Evolutionary conservation across 1,284 basidiomycete genomes (phyloP), one percentile per base, ranked within the genome.

Genomic region (Malassezia obtusa): DNA sequence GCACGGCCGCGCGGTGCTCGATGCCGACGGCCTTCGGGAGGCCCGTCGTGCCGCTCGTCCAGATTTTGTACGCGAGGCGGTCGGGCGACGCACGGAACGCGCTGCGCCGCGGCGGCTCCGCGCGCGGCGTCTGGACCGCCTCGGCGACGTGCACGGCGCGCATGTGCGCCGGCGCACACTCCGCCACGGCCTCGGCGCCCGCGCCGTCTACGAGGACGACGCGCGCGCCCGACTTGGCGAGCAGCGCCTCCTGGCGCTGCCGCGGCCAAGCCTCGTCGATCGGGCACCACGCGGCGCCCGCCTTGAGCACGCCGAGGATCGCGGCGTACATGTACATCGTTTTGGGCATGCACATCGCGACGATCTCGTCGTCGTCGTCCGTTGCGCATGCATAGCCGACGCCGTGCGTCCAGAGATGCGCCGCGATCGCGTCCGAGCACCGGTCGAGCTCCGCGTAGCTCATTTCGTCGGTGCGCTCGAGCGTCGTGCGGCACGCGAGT

Each of bases 21-120:
- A 74, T 67, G 1, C 68, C 70, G 22, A 74, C 71, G 2, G 65
- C 71, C 45, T 76, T 76, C 10, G 75, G 75, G 19, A 71, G 53
- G 31, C 75, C 75, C 14, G 75, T 76, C 22, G 75, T 76, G 14
- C 75, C 75, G 11, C 66, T 70, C 4, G 75, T 76, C 75, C 75
- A 76, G 58, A 76, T 75, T 46, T 67, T 63, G 59, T 58, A 62
- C n/a, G 61, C 59, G 15, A 62, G 52, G 2, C 45, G 36, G 21
- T 33, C 24, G 2, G 57, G 41, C 32, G 39, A 41, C n/a, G 38
- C 33, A 17, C 43, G 43, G 19, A 22, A 9, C 1, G 37, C 43
- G 57, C 44, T 33, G 15, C 49, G 54, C 17, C 9, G 17, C 17
- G 33, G 47, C 35, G 21, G 10, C 30, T 52, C 14, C 8, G 32